phyloP scores from a whole-genome alignment of 805 yeast genomes.

The Kodamaea kaohsiungensis region DNA sequence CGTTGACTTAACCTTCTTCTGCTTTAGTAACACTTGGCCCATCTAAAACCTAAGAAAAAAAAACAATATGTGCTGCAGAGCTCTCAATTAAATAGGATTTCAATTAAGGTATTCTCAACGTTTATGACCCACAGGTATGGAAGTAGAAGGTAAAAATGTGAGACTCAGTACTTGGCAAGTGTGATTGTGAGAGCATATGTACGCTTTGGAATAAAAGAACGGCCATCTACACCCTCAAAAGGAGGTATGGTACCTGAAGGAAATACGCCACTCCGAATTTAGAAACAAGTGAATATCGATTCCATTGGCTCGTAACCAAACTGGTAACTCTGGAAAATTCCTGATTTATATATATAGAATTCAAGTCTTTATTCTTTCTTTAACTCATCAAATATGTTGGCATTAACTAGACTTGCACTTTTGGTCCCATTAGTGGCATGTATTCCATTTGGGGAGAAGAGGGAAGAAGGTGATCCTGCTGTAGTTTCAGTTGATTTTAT shows the following conservation, averaged over 20 bases:
- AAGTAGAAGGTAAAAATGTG: not conserved
- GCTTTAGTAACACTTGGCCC: not conserved
- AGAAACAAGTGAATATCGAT: not conserved
- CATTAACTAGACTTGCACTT: not conserved
- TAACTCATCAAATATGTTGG: not conserved
- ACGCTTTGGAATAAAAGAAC: not conserved
- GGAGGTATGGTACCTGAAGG: not conserved
- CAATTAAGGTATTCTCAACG: not conserved
- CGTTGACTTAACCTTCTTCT: not conserved
- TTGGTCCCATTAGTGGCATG: constrained; percentile 1
- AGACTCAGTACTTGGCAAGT: not conserved
- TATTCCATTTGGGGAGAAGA: not conserved
- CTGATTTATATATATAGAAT: not conserved
- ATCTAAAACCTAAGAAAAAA: not conserved
- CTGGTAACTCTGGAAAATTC: not conserved
- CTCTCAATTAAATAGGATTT: not conserved
- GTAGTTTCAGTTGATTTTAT: constrained; percentile 7
- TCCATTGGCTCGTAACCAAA: not conserved
- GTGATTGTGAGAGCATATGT: not conserved
- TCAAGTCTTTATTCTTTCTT: not conserved
- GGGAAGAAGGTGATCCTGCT: not conserved
- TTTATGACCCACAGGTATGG: not conserved
- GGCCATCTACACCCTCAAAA: not conserved
- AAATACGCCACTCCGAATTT: not conserved
- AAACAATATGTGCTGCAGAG: not conserved